A percentile compares a stretch with the other conserved stretches of the same genome.
These are phyloP conservation scores for Moesziomyces globuligerus DNA, from an alignment of 1,284 basidiomycete genomes.

Conservation along the genomic window DNA sequence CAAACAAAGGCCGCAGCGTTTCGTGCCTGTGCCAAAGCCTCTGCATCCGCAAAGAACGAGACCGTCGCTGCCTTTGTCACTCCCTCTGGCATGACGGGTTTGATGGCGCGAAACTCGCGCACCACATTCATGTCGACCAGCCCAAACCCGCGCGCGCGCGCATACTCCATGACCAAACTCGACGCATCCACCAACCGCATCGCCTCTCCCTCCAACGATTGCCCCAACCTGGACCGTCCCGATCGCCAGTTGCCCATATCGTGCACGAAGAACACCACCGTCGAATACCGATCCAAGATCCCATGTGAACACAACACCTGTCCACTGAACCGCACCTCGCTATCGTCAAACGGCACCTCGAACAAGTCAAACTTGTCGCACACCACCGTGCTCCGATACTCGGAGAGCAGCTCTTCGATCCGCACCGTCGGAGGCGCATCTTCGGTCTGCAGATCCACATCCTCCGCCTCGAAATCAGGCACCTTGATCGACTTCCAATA, in stretches of 20 bases:
- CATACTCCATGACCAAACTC: slow-evolving; percentile 81
- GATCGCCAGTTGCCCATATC: slow-evolving; percentile 55
- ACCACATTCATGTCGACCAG: slow-evolving; percentile 89
- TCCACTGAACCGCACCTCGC: slow-evolving; percentile 76
- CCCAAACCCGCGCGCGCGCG: slow-evolving; percentile 74
- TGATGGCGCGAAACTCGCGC: slow-evolving; percentile 72
- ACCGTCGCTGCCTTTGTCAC: background rate
- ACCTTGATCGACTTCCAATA: slow-evolving; percentile 82
- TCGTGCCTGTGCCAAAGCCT: no score
- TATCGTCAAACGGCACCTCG: slow-evolving; percentile 78
- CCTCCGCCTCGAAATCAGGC: slow-evolving; percentile 27
- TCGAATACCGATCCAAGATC: slow-evolving; percentile 49
- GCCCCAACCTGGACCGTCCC: slow-evolving; percentile 4
- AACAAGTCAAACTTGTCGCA: slow-evolving; percentile 79
- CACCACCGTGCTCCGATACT: slow-evolving; percentile 82
- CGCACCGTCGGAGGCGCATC: slow-evolving; percentile 12
- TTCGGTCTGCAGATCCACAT: slow-evolving; percentile 13
- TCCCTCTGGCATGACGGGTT: background rate
- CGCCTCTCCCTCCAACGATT: background rate
- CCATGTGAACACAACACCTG: slow-evolving; percentile 86
- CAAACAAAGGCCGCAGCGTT: slow-evolving; percentile 78
- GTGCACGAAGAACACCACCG: slow-evolving; percentile 58
- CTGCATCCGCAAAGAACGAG: no score
- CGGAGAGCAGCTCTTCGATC: slow-evolving; percentile 79
- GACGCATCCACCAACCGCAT: slow-evolving; percentile 77